Conservation (phyloP, 1,284 basidiomycete genomes). For the Laetiporus sulphureus region DNA sequence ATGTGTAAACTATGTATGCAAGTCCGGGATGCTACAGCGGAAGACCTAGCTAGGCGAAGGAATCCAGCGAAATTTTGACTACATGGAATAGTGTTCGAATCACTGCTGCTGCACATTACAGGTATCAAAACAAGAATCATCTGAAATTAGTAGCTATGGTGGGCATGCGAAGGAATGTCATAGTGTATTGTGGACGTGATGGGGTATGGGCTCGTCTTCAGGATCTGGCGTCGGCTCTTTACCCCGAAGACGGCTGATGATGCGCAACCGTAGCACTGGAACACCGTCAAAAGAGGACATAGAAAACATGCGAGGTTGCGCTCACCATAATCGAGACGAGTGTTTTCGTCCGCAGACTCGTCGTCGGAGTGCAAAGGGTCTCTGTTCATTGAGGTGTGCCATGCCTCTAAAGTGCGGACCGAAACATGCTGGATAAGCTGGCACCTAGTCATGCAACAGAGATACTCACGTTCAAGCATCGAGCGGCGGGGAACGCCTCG, state of each 20-base stretch:
- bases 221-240: constrained; percentile 40
- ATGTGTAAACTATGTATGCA: too few relatives aligned
- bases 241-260: constrained; percentile 49
- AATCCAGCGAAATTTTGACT: too few relatives aligned
- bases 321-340: constrained; percentile 49
- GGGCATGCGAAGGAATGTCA: neutral
- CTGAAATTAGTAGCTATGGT: too few relatives aligned
- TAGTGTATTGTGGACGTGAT: constrained; percentile 2
- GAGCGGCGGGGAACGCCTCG: constrained; percentile 23
- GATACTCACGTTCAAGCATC: constrained; percentile 46
- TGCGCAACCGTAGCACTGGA: constrained; percentile 48
- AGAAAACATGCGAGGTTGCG: constrained; percentile 6
- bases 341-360: constrained; percentile 50
- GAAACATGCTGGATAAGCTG: neutral
- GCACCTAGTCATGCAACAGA: constrained; percentile 4
- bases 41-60: too few relatives aligned
- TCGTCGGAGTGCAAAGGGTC: constrained; percentile 52
- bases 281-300: constrained; percentile 3
- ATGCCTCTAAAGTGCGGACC: constrained; percentile 39
- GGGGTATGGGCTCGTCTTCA: constrained; percentile 12
- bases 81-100: too few relatives aligned
- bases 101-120: too few relatives aligned
- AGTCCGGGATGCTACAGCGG: too few relatives aligned
- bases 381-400: constrained; percentile 44
- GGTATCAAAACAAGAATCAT: too few relatives aligned